These are phyloP conservation scores for Hibiscus tridactylites DNA, from an alignment of 345 rosid species.

Conservation along the genomic window DNA sequence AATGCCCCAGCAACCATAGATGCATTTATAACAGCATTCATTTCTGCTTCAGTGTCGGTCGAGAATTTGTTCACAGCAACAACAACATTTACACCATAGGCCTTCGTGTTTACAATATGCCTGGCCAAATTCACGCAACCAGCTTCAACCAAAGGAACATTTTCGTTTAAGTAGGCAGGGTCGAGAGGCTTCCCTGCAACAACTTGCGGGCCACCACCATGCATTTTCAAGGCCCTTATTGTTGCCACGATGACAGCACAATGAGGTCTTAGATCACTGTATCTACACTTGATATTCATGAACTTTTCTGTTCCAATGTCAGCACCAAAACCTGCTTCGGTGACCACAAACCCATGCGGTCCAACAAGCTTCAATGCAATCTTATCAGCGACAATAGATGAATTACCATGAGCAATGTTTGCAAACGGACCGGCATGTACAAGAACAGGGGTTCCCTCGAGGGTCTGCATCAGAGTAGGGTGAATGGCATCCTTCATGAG, in stretches of 20 bases:
- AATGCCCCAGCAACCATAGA: constrained; percentile 86
- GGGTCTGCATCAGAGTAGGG: constrained; percentile 98
- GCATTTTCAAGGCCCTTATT: constrained; percentile 96
- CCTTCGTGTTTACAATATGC: constrained; percentile 83
- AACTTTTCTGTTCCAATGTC: constrained; percentile 97
- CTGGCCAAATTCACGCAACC: constrained; percentile 90
- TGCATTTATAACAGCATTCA: constrained; percentile 73
- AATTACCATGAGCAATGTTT: constrained; percentile 96
- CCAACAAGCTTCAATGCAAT: constrained; percentile 94
- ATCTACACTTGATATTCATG: constrained; percentile 90
- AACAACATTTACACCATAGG: constrained; percentile 86
- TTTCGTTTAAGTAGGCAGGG: constrained; percentile 75
- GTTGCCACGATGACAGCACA: constrained; percentile 97
- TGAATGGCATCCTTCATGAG: constrained; percentile 94
- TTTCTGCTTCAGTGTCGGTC: constrained; percentile 81
- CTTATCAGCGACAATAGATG: constrained; percentile 94
- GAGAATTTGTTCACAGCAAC: constrained; percentile 95
- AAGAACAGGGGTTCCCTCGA: constrained; percentile 96
- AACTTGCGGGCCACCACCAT: constrained; percentile 95
- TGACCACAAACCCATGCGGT: constrained; percentile 90
- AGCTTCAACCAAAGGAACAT: constrained; percentile 82
- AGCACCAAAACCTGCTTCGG: constrained; percentile 98
- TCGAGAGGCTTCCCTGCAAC: constrained; percentile 98
- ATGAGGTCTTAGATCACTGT: constrained; percentile 81
- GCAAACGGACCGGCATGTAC: constrained; percentile 99